Evolutionary conservation across 2,329 filamentous ascomycete species (phyloP), one percentile per base, ranked within the genome.

Genomic region (Ophiosphaerella herpotricha): DNA sequence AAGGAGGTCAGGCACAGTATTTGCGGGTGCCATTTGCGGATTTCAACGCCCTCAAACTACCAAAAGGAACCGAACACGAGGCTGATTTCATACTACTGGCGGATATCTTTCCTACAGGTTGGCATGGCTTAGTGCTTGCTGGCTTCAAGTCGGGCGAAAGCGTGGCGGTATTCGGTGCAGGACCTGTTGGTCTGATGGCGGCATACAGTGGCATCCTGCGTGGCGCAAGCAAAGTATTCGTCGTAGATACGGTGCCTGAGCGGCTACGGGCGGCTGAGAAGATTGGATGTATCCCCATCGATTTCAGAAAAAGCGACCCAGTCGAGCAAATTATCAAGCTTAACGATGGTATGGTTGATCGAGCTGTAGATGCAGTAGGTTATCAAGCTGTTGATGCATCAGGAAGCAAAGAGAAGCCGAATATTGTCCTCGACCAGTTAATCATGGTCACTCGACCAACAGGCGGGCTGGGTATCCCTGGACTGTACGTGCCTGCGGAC

Each of bases 1-100:
- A 79, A 46, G 80, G 78, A 48, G 81, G 82, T 12, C 82, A 86
- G 63, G 85, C 85, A 2, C 83, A 88, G 63, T 88, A 84, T 50
- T 72, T 88, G 14, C 78, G 84, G 3, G 81, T 88, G 1, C 85
- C 85, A 0, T 87, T 83, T 49, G 85, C 85, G 1, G 85, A 88
- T 62, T 87, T 87, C 72, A 88, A 88, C 52, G 82, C 82, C 5
- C 68, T 88, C 29, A 81, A 81, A 45, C 72, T 89, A 1, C 85
- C 85, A 1, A 73, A 79, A 6, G 85, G 84, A 0, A 84, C 74
- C 13, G 82, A 86, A 53, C 75, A 85, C 39, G 85, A 88, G 63
- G 75, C 80, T 0, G 85, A 86, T 57, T 87, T 85, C 55, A 81
- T 74, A 7, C 56, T 81, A 7, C 64, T 81, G 3, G 78, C 79